These are phyloP conservation scores for Halophytophthora batemanensis DNA, from an alignment of 352 stramenopile species.

Conservation along the genomic window DNA sequence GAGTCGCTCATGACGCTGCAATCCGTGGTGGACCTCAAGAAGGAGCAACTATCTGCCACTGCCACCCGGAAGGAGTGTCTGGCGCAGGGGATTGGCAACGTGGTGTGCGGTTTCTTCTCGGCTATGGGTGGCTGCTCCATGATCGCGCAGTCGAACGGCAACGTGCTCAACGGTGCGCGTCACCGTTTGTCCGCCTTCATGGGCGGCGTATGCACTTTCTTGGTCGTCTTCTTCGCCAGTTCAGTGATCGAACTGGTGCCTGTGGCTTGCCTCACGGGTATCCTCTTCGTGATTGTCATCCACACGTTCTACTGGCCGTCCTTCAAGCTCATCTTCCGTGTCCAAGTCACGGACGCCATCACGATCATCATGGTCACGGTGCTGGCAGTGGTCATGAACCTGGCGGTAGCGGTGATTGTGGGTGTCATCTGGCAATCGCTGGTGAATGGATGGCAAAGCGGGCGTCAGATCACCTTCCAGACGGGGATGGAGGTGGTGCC, in stretches of 20 bases:
- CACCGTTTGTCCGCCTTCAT: constrained; percentile 70
- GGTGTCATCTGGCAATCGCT: constrained; percentile 84
- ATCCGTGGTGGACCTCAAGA: constrained; percentile 88
- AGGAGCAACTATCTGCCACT: constrained; percentile 60
- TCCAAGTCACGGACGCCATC: constrained; percentile 66
- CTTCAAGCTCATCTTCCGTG: constrained; percentile 71
- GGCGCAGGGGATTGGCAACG: constrained; percentile 88
- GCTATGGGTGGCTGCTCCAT: constrained; percentile 94
- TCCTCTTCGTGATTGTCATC: constrained; percentile 87
- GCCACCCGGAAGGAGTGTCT: constrained; percentile 77
- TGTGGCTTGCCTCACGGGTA: constrained; percentile 80
- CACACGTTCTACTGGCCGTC: constrained; percentile 91
- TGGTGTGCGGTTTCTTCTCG: constrained; percentile 90
- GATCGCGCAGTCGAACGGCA: constrained; percentile 92
- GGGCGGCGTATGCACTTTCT: constrained; percentile 57
- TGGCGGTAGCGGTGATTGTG: constrained; percentile 82
- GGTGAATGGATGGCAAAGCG: constrained; percentile 80
- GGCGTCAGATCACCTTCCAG: constrained; percentile 37
- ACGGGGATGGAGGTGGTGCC: constrained; percentile 32
- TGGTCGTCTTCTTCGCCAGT: constrained; percentile 82
- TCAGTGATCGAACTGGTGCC: constrained; percentile 83
- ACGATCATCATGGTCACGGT: constrained; percentile 82
- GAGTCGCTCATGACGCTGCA: constrained; percentile 95
- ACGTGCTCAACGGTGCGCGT: constrained; percentile 82
- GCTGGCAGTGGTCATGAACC: constrained; percentile 83